Percentiles rank a stretch among this genome's conserved stretches.
phyloP scores from a whole-genome alignment of 768 basidiomycete species.

The Tricholoma terreum region DNA sequence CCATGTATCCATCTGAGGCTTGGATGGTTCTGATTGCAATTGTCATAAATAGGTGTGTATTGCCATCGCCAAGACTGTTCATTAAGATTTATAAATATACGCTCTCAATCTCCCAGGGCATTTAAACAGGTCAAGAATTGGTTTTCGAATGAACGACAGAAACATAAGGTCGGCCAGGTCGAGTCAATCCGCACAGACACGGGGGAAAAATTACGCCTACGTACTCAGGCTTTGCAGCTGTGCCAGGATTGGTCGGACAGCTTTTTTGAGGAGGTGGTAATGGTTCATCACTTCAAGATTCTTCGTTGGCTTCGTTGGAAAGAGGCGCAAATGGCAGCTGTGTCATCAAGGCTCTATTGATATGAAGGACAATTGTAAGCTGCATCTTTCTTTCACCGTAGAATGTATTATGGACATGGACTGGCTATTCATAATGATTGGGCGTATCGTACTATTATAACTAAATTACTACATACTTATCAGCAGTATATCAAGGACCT shows the following conservation, averaged over 20 bases:
- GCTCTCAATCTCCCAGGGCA: constrained; percentile 32
- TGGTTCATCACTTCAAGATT: constrained; percentile 46
- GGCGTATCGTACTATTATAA: not conserved
- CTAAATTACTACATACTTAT: not conserved
- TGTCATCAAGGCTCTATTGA: not conserved
- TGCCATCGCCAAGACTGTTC: not conserved
- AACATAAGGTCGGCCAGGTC: constrained; percentile 39
- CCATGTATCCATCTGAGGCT: constrained; percentile 59
- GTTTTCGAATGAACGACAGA: constrained; percentile 64
- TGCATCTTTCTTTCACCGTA: not conserved
- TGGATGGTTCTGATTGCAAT: constrained; percentile 61
- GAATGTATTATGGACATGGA: not conserved
- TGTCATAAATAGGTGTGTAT: constrained; percentile 48
- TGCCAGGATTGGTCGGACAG: constrained; percentile 59
- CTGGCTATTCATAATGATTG: not conserved
- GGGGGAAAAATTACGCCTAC: constrained; percentile 46
- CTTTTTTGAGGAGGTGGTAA: constrained; percentile 59
- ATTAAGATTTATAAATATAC: not conserved
- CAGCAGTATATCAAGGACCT: not conserved
- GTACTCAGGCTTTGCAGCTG: constrained; percentile 43
- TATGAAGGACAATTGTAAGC: constrained; percentile 8
- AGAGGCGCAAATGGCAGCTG: not conserved
- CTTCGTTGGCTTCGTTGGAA: constrained; percentile 1
- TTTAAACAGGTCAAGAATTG: constrained; percentile 64
- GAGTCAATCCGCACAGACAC: constrained; percentile 35